A percentile compares a stretch with the other conserved stretches of the same genome.
Evolutionary conservation across 495 filamentous ascomycete species (phyloP).

Genomic region (Amphirosellinia nigrospora): DNA sequence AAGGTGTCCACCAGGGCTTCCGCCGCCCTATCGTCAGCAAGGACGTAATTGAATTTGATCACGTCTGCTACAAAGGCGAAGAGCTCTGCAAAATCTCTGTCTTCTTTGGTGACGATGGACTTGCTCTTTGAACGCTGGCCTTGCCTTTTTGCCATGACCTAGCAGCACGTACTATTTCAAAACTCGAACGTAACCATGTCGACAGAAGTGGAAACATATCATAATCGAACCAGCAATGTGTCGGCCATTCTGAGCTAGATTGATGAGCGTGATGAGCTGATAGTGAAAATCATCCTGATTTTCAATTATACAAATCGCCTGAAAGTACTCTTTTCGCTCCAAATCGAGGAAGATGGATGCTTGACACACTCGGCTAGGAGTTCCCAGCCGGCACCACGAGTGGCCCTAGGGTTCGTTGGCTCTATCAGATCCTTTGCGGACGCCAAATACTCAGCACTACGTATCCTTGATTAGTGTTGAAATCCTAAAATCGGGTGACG

Average conservation of each 20-base stretch:
- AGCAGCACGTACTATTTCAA: slow-evolving; percentile 57
- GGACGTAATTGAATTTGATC: slow-evolving; percentile 82
- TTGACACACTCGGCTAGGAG: slow-evolving; percentile 69
- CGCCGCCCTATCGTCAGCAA: slow-evolving; percentile 71
- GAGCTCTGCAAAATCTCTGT: slow-evolving; percentile 69
- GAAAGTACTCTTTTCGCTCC: slow-evolving; percentile 69
- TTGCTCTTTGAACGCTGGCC: slow-evolving; percentile 57
- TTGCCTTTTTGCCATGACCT: slow-evolving; percentile 54
- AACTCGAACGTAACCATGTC: slow-evolving; percentile 61
- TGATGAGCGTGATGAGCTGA: slow-evolving; percentile 66
- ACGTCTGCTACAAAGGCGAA: slow-evolving; percentile 79
- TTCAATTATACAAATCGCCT: slow-evolving; percentile 58
- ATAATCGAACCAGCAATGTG: slow-evolving; percentile 68
- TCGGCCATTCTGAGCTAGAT: slow-evolving; percentile 67
- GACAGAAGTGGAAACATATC: slow-evolving; percentile 64
- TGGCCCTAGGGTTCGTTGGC: slow-evolving; percentile 56
- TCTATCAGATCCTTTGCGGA: slow-evolving; percentile 68
- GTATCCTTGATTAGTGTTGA: slow-evolving; percentile 29
- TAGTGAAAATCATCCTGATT: slow-evolving; percentile 65
- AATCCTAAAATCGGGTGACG: slow-evolving; percentile 11
- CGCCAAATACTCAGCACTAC: slow-evolving; percentile 62
- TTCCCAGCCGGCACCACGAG: slow-evolving; percentile 63
- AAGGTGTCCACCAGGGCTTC: slow-evolving; percentile 69
- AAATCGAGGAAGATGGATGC: slow-evolving; percentile 62
- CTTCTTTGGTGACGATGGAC: slow-evolving; percentile 61